Evolutionary conservation across 345 rosid genomes (phyloP).

Genomic region (Aquilaria yunnanensis): DNA sequence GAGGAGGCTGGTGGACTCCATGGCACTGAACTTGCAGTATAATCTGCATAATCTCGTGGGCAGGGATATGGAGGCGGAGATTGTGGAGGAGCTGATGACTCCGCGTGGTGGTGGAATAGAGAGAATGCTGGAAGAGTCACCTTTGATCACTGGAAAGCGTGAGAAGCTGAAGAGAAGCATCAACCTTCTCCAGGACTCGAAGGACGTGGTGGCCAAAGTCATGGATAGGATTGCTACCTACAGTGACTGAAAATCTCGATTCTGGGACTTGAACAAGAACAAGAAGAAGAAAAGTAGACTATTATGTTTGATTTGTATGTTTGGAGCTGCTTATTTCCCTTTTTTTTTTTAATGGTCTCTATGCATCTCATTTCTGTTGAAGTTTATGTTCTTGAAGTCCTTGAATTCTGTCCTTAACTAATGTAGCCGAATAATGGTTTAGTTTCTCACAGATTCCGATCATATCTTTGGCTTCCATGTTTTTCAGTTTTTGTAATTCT

Average conservation of each 20-base stretch:
- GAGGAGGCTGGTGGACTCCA: constrained; percentile 21
- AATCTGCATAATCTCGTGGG: constrained; percentile 14
- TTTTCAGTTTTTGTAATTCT: no score
- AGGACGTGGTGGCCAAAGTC: constrained; percentile 14
- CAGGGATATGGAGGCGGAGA: constrained; percentile 18
- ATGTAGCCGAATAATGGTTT: no score
- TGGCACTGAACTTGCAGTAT: constrained; percentile 22
- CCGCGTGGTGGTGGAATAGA: constrained; percentile 12
- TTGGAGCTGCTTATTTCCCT: no score
- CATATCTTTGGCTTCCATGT: no score
- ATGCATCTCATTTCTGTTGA: no score
- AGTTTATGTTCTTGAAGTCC: no score
- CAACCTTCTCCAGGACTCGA: constrained; percentile 23
- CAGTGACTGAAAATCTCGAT: background rate
- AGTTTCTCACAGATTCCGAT: no score
- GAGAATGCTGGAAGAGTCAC: constrained; percentile 24
- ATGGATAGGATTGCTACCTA: constrained; percentile 2
- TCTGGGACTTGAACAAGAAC: no score
- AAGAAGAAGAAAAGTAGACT: no score
- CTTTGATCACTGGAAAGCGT: constrained; percentile 19
- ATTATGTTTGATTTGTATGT: no score
- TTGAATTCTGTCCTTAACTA: no score
- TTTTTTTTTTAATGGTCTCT: no score
- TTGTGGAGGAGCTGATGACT: constrained; percentile 15
- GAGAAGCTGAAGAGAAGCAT: constrained; percentile 26